phyloP scores from a whole-genome alignment of 1,284 basidiomycete species.

The Anthracocystis walkeri region DNA sequence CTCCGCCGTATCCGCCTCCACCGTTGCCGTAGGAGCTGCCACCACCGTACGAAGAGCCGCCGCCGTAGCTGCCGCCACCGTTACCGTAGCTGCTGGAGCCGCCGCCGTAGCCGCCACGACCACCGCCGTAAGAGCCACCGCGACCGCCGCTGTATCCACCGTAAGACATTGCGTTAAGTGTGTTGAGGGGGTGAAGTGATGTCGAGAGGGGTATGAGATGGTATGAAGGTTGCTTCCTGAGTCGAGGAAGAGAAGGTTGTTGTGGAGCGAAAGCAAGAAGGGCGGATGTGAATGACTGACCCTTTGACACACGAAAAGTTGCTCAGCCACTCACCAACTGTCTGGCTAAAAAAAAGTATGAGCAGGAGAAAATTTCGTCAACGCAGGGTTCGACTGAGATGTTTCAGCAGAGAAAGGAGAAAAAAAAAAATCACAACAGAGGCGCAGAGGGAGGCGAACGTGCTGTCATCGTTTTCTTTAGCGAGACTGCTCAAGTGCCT shows the following conservation, averaged over 20 bases:
- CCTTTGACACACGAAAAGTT: conserved; percentile 9
- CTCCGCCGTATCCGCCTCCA: conserved; percentile 67
- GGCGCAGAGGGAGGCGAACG: conserved; percentile 5
- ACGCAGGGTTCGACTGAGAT: neutral
- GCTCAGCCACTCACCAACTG: conserved; percentile 36
- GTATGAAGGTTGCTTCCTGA: conserved; percentile 15
- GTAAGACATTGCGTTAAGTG: conserved; percentile 53
- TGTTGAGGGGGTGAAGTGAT: neutral
- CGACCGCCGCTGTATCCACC: conserved; percentile 53
- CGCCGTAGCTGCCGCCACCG: conserved; percentile 37
- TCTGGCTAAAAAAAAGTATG: neutral
- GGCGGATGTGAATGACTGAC: neutral
- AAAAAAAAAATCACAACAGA: neutral
- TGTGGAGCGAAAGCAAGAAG: conserved; percentile 5
- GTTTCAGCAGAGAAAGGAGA: neutral
- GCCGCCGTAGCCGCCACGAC: conserved; percentile 44
- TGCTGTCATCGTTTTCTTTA: conserved; percentile 3
- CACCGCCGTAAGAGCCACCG: conserved; percentile 42
- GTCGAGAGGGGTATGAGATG: neutral
- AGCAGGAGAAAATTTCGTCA: conserved; percentile 1
- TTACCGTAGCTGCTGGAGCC: conserved; percentile 43
- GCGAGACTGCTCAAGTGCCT: conserved; percentile 11
- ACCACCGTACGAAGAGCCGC: conserved; percentile 55
- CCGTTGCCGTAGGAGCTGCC: conserved; percentile 69
- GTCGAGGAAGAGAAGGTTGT: conserved; percentile 16